These are phyloP conservation scores for Cladosporium colombiae DNA, from an alignment of 2,329 filamentous ascomycete genomes.

Conservation along the genomic window DNA sequence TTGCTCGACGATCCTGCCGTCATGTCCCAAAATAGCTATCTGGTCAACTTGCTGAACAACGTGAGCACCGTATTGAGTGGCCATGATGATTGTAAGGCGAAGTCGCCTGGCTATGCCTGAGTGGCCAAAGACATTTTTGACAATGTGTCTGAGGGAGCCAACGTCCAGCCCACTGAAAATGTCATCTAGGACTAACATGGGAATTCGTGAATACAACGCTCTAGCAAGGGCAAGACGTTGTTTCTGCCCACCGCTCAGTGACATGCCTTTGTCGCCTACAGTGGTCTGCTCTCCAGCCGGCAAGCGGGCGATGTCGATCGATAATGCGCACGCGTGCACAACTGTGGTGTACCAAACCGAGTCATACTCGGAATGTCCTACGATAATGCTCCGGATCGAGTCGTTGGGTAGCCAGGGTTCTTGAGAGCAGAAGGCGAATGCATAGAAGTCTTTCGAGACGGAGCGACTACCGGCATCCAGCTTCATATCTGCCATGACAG, in stretches of 20 bases:
- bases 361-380: constrained; percentile 40
- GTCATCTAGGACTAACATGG: constrained; percentile 54
- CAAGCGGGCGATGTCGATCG: constrained; percentile 36
- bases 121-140: constrained; percentile 47
- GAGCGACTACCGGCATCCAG: background rate
- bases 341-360: background rate
- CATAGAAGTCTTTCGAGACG: background rate
- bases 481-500: background rate
- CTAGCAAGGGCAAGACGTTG: constrained; percentile 53
- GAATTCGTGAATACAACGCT: constrained; percentile 52
- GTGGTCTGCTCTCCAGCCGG: constrained; percentile 40
- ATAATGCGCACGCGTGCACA: background rate
- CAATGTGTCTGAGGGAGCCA: constrained; percentile 51
- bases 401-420: constrained; percentile 41
- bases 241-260: constrained; percentile 55
- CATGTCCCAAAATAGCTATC: background rate
- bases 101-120: constrained; percentile 47
- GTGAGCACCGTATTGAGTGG: constrained; percentile 38
- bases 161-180: constrained; percentile 54
- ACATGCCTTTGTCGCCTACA: constrained; percentile 51
- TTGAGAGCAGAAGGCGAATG: constrained; percentile 39
- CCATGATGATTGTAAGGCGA: constrained; percentile 43
- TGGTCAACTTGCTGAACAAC: background rate
- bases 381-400: constrained; percentile 40
- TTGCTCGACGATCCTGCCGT: background rate